phyloP scores from a whole-genome alignment of 441 rosid genomes.

The Erodium chrysanthum region DNA sequence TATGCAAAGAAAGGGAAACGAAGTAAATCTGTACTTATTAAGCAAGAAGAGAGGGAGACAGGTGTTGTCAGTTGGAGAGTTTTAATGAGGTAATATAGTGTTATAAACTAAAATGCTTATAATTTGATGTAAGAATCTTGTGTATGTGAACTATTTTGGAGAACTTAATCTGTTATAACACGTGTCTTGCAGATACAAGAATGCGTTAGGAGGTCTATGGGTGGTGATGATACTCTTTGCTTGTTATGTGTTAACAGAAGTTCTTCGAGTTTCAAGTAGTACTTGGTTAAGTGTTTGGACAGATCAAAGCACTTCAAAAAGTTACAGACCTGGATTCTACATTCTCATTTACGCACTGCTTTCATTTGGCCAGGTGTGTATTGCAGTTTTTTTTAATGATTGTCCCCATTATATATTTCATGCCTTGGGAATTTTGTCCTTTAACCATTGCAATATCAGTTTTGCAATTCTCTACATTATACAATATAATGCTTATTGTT shows the following conservation, averaged over 20 bases:
- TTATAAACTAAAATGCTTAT: slow-evolving; percentile 11
- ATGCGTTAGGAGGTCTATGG: slow-evolving; percentile 96
- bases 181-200: slow-evolving; percentile 57
- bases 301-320: slow-evolving; percentile 49
- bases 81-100: slow-evolving; percentile 47
- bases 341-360: slow-evolving; percentile 63
- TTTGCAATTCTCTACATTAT: too few relatives aligned
- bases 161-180: slow-evolving; percentile 7
- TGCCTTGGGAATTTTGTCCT: too few relatives aligned
- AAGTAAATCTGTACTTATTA: slow-evolving; percentile 84
- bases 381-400: neutral
- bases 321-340: slow-evolving; percentile 61
- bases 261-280: slow-evolving; percentile 79
- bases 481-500: too few relatives aligned
- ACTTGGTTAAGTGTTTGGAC: slow-evolving; percentile 99
- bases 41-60: slow-evolving; percentile 94
- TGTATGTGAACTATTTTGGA: neutral
- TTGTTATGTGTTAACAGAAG: slow-evolving; percentile 71
- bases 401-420: too few relatives aligned
- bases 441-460: too few relatives aligned
- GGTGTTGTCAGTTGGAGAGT: slow-evolving; percentile 92
- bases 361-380: slow-evolving; percentile 80
- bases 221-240: slow-evolving; percentile 63
- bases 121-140: too few relatives aligned
- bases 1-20: slow-evolving; percentile 42